Conservation (phyloP, 2,329 filamentous ascomycete species). For the Ophiocordyceps australis region DNA sequence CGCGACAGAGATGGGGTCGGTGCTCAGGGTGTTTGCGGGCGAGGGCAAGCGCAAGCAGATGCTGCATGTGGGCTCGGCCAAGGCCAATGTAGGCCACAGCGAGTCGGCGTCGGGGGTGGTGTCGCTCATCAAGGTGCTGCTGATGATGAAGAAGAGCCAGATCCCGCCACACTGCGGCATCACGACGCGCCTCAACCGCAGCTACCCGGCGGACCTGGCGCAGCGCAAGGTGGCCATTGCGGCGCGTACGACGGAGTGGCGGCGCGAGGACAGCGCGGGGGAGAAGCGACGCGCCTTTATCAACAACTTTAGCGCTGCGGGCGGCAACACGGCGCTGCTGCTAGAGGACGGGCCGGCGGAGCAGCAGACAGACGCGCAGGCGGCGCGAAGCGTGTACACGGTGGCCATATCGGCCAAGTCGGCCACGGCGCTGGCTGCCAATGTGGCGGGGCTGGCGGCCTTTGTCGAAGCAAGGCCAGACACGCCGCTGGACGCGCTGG, state of each 20-base stretch:
- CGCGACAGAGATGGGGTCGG: slow-evolving; percentile 64
- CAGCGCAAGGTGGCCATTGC: slow-evolving; percentile 42
- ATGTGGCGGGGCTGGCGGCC: slow-evolving; percentile 32
- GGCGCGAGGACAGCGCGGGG: slow-evolving; percentile 17
- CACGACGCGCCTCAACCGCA: slow-evolving; percentile 43
- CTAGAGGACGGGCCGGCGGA: slow-evolving; percentile 40
- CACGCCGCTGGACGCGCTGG: slow-evolving; percentile 34
- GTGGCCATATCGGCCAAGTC: slow-evolving; percentile 39
- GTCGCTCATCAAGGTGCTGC: slow-evolving; percentile 40
- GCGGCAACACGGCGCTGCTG: slow-evolving; percentile 51
- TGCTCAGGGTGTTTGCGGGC: slow-evolving; percentile 39
- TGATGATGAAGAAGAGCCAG: slow-evolving; percentile 33
- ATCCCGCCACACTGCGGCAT: slow-evolving; percentile 53
- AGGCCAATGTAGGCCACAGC: slow-evolving; percentile 47
- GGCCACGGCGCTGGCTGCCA: slow-evolving; percentile 36
- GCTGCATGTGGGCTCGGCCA: slow-evolving; percentile 44
- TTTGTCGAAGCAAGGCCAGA: slow-evolving; percentile 34
- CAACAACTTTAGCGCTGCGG: slow-evolving; percentile 56
- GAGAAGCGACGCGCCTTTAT: slow-evolving; percentile 31
- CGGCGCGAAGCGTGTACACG: slow-evolving; percentile 38
- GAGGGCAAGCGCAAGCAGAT: slow-evolving; percentile 26
- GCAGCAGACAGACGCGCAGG: slow-evolving; percentile 22
- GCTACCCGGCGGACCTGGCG: slow-evolving; percentile 35
- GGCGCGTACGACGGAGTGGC: slow-evolving; percentile 30
- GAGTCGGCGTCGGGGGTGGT: slow-evolving; percentile 47